Base-by-base conservation (phyloP, 352 stramenopile genomes). In the Salisapilia sapeloensis region DNA sequence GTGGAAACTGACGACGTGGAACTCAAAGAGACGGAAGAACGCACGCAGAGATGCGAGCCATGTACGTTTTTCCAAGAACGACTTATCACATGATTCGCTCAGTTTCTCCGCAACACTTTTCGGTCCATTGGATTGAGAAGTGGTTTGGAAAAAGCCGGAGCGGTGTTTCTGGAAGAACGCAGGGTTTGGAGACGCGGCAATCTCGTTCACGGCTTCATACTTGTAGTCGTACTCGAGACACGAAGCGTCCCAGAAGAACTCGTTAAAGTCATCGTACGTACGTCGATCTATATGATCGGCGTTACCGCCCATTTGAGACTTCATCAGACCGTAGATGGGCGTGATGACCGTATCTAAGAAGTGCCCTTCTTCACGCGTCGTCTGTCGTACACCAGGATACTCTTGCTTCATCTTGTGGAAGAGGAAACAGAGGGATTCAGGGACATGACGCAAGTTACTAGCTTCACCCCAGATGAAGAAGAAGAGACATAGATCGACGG, bases 231-330 rank as follows among this genome's bases (percentile, higher is more conserved):
- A 98, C 24, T 83, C 70, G 16, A 99, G 66, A 44, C 95, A 99
- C 2, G 77, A 56, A n/a, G 77, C 66, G 13, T 75, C 94, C 95
- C 95, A 99, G 50, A 99, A 99, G 48, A 98, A 98, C 65, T 99
- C 95, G 59, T 99, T 99, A 45, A 98, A 97, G 48, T 99, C 95
- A 29, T 99, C 95, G 48, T 99, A 99, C 55, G 98, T 98, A 46
- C 92, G 71, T 17, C 87, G 92, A 32, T 96, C 75, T 24, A 87
- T 47, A 51, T 99, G 93, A 44, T 99, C 94, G 14, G 57, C 64
- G 35, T 66, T 80, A 4, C 58, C 78, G 22, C 90, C 60, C 66
- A 98, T 93, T 34, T 97, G 75, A 5, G 57, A 41, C 37, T 60
- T 62, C 16, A 92, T 31, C 15, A 90, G 50, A 6, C 58, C 59